Base-by-base conservation (phyloP, 2,329 filamentous ascomycete species). In the Aspergillus amoenus region DNA sequence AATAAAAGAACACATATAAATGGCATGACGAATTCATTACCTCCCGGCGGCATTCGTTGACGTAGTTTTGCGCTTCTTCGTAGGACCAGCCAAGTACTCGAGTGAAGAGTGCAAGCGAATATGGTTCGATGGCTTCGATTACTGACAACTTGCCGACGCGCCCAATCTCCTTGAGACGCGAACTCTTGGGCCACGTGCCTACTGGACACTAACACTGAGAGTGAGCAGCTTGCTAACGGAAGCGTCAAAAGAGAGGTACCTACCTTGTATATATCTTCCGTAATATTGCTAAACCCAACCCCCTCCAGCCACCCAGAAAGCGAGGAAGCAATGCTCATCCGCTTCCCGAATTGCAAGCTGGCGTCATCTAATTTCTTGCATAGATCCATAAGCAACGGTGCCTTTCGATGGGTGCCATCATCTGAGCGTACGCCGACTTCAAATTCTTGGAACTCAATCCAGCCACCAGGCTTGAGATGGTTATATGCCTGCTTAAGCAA, bases 71-170 rank as follows among this genome's bases (percentile, higher is more conserved):
- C 6, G 70, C 67, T 13, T 73, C 66, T 34, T 73, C 71, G 12
- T 61, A 68, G 0, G 65, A 55, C 59, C 66, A 70, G 1, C 73
- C 73, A 11, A 75, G 60, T 2, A 75, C 65, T 5, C 73, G 65
- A 5, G 74, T 76, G 52, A 73, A 75, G 9, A 76, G 65, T 4
- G 73, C 73, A 13, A 76, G 62, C 4, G 70, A 69, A 57, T 74
- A 75, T n/a, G 73, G 71, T 58, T 73, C 72, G 24, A 75, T 61
- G 3, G 68, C 65, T 43, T 75, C 71, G 15, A 68, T 58, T 24
- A 73, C 46, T 2, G 67, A 61, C 9, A 67, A 44, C 60, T 68
- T 69, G 46, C 67, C 66, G n/a, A 71, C 62, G 15, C 68, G 63
- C 12, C 73, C 73, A 17, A 75, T 69, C 30, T 73, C 70, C 49